phyloP scores from a whole-genome alignment of 352 stramenopile species.

The Pythium dissimile region DNA sequence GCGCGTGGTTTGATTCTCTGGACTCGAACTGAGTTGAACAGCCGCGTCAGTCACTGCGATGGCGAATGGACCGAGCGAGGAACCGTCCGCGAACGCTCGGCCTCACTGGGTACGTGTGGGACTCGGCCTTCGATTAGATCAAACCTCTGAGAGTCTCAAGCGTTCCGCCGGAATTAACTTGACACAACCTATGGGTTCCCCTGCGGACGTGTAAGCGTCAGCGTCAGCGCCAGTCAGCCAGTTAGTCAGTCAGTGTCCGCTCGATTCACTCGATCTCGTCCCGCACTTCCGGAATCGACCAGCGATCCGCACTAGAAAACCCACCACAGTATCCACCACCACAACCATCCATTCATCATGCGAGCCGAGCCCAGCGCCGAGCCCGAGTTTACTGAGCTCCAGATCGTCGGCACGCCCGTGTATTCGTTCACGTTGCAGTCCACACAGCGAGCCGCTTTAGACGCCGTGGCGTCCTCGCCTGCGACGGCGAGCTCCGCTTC shows the following conservation, averaged over 20 bases:
- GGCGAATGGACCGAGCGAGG: no score
- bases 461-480: no score
- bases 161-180: not conserved
- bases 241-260: no score
- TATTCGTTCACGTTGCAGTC: not conserved
- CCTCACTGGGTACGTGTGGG: not conserved
- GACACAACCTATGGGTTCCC: not conserved
- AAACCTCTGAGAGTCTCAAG: no score
- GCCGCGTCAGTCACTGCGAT: not conserved
- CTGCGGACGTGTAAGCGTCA: no score
- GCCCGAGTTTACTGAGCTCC: slow-evolving; percentile 9
- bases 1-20: not conserved
- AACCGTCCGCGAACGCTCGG: not conserved
- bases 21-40: not conserved
- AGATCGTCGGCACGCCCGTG: not conserved
- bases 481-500: no score
- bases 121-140: not conserved
- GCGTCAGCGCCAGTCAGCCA: no score
- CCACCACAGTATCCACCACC: no score
- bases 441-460: not conserved
- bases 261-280: no score
- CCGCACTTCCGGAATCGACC: no score
- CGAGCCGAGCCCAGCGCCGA: slow-evolving; percentile 2
- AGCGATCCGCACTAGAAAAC: no score
- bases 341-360: not conserved